phyloP scores from a whole-genome alignment of 306 rosid genomes.

The Alnus rubra region DNA sequence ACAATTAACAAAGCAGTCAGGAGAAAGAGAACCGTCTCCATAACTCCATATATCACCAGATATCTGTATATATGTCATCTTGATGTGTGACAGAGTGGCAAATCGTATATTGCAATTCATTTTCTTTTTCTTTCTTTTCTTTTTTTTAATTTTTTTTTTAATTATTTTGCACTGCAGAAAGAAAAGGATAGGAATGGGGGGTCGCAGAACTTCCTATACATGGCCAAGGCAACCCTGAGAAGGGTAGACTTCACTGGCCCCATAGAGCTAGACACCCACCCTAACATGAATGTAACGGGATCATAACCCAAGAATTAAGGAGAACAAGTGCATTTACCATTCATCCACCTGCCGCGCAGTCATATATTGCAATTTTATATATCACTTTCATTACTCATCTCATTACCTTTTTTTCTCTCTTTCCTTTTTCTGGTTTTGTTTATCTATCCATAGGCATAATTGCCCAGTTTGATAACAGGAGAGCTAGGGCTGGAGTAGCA shows the following conservation, averaged over 20 bases:
- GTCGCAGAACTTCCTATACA: not conserved
- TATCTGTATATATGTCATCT: not conserved
- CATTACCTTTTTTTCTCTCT: not conserved
- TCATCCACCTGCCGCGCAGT: not conserved
- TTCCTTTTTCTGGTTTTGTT: too few species aligned
- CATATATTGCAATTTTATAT: not conserved
- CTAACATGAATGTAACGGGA: not conserved
- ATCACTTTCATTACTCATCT: not conserved
- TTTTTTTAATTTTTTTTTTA: not conserved
- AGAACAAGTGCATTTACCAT: not conserved
- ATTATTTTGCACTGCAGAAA: not conserved
- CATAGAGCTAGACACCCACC: not conserved
- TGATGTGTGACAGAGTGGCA: constrained; percentile 3
- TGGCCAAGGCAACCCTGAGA: not conserved
- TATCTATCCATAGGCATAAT: not conserved
- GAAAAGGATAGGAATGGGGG: not conserved
- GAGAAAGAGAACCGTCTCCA: not conserved
- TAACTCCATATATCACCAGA: not conserved
- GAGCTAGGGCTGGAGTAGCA: not conserved
- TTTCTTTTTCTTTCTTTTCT: too few species aligned
- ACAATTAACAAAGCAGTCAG: not conserved
- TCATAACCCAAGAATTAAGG: not conserved
- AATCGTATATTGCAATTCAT: not conserved
- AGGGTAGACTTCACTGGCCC: not conserved
- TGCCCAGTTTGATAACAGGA: not conserved